phyloP scores from a whole-genome alignment of 2,329 filamentous ascomycete genomes.

The Pleurostoma richardsiae region DNA sequence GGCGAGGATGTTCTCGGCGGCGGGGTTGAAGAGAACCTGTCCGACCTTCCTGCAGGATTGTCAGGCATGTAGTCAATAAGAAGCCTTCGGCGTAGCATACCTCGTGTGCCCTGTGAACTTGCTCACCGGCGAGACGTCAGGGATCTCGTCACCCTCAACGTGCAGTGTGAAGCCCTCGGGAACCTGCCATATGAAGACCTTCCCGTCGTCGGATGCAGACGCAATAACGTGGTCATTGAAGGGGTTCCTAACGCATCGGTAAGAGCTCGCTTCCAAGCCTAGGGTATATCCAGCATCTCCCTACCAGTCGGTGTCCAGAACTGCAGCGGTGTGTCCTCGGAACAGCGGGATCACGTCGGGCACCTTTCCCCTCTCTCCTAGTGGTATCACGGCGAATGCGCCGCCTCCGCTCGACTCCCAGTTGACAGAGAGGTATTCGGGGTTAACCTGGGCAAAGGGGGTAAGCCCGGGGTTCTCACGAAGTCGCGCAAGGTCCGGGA shows the following conservation, averaged over 20 bases:
- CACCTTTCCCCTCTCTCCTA: slow-evolving; percentile 82
- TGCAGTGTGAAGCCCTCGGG: slow-evolving; percentile 81
- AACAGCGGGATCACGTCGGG: slow-evolving; percentile 94
- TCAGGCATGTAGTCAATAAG: no score
- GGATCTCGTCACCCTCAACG: slow-evolving; percentile 77
- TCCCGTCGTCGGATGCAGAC: slow-evolving; percentile 93
- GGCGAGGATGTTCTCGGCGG: slow-evolving; percentile 91
- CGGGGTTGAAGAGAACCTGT: slow-evolving; percentile 95
- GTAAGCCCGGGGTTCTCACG: neutral
- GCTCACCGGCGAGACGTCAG: slow-evolving; percentile 74
- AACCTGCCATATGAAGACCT: slow-evolving; percentile 95
- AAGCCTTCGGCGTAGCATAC: slow-evolving; percentile 37
- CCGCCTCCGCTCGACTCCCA: slow-evolving; percentile 96
- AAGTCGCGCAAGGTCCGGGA: neutral
- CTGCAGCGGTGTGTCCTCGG: slow-evolving; percentile 89
- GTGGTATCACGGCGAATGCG: slow-evolving; percentile 91
- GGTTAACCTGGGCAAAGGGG: slow-evolving; percentile 67
- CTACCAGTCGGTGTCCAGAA: slow-evolving; percentile 96
- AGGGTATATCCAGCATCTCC: slow-evolving; percentile 19
- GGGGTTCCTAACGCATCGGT: slow-evolving; percentile 63
- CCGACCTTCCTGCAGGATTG: slow-evolving; percentile 74
- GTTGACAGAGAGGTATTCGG: slow-evolving; percentile 93
- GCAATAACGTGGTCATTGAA: slow-evolving; percentile 93
- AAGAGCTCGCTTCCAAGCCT: neutral
- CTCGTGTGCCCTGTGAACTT: slow-evolving; percentile 84